Base-by-base conservation (phyloP, 257 asterid genomes). In the Przewalskia tangutica region DNA sequence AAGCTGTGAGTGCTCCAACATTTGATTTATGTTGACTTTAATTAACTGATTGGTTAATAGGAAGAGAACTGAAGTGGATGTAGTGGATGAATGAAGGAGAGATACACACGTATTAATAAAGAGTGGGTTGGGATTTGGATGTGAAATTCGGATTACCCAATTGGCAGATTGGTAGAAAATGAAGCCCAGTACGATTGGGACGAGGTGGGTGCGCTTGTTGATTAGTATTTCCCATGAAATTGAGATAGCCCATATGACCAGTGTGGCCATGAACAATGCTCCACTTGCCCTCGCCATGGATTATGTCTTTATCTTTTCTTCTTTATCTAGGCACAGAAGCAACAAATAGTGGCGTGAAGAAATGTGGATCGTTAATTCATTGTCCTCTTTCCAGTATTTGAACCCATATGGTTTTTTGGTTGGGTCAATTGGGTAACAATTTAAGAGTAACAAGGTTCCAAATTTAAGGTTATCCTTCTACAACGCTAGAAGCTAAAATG, bases 91-190 rank as follows among this genome's bases (percentile, higher is more conserved):
- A 81, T 95, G 99, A 65, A 95, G 87, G 64, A 95, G 97, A 85
- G 99, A 95, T 81, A 93, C 95, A 81, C 93, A 91, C 46, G 98
- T 93, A 88, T 95, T 95, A 81, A 95, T 98, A 70, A 91, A 88
- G 82, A 93, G 90, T 10, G 95, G 94, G 56, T 92, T 97, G 53
- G 90, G 95, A 55, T 92, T 91, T 16, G 88, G 85, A 77, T 84
- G 32, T 48, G 9, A 67, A 84, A 14, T 77, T 79, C 96, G 93
- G 79, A 95, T 81, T 86, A 84, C 86, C 92, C 89, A 85, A 88
- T 94, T 95, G 32, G 97, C 90, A 3, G 85, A 87, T 84, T 90
- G 99, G 92, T 84, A 95, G 85, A 92, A 92, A 13, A 82, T 73
- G 86, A 91, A 89, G n/a, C 98, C 95, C 8, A 83, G 56, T 77